These are phyloP conservation scores for Lichtheimia hyalospora DNA, from an alignment of 371 early-diverging fungal genomes.

Conservation along the genomic window DNA sequence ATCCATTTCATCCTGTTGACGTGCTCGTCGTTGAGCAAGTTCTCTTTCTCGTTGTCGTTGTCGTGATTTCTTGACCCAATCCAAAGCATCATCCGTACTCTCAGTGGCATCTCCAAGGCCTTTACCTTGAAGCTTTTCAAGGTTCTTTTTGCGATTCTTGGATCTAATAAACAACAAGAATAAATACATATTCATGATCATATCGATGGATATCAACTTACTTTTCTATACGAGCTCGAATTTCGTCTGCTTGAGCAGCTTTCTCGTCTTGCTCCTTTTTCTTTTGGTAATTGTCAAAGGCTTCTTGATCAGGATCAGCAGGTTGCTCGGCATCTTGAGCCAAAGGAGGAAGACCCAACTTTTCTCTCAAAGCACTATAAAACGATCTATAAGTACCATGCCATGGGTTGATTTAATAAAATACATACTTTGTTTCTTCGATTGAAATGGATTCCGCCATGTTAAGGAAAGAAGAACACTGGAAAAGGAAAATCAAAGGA, in stretches of 20 bases:
- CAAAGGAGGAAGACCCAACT: constrained; percentile 72
- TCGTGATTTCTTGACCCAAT: constrained; percentile 64
- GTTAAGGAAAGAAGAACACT: too few species aligned
- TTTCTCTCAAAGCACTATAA: constrained; percentile 61
- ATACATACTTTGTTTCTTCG: constrained; percentile 65
- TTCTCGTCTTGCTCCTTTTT: constrained; percentile 52
- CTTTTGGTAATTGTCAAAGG: constrained; percentile 66
- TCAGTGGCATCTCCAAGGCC: constrained; percentile 73
- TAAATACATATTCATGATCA: constrained; percentile 2
- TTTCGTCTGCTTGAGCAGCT: constrained; percentile 46
- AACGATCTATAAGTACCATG: background rate
- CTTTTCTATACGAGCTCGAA: constrained; percentile 58
- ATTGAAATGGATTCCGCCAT: constrained; percentile 54
- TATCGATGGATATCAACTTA: constrained; percentile 16
- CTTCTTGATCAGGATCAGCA: constrained; percentile 52
- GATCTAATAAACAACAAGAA: constrained; percentile 34
- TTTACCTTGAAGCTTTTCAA: constrained; percentile 65
- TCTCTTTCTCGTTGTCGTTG: constrained; percentile 52
- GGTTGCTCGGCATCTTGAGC: constrained; percentile 43
- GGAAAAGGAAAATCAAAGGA: too few species aligned
- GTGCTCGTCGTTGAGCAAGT: constrained; percentile 51
- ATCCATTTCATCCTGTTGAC: constrained; percentile 49
- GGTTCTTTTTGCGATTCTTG: constrained; percentile 57
- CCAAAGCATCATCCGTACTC: constrained; percentile 55
- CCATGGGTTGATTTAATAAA: background rate